Percentiles rank a stretch among this genome's conserved stretches.
Conservation (phyloP, 192 early-diverging fungal genomes). For the Coemansia sp. region DNA sequence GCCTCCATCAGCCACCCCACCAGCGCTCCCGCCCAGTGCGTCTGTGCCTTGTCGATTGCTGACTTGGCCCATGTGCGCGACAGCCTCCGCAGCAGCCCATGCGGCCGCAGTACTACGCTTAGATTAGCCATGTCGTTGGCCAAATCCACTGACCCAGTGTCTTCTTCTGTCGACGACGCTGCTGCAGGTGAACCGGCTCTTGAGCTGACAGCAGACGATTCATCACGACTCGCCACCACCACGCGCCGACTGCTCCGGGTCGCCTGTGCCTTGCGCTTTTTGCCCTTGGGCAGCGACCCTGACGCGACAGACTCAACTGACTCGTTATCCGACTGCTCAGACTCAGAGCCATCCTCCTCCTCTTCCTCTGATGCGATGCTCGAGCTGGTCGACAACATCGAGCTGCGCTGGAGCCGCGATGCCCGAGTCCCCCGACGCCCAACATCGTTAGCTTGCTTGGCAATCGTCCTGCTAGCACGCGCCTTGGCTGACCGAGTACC, state of each 20-base stretch:
- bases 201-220: slow-evolving; percentile 11
- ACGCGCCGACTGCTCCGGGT: not conserved
- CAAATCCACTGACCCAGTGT: not conserved
- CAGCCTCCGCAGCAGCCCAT: slow-evolving; percentile 29
- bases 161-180: slow-evolving; percentile 5
- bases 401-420: slow-evolving; percentile 10
- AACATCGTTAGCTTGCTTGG: not conserved
- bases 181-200: slow-evolving; percentile 12
- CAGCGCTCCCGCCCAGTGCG: slow-evolving; percentile 30
- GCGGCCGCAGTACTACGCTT: slow-evolving; percentile 4
- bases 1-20: slow-evolving; percentile 48
- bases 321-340: not conserved
- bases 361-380: slow-evolving; percentile 15
- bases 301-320: slow-evolving; percentile 23
- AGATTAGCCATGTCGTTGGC: not conserved
- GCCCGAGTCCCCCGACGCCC: not conserved
- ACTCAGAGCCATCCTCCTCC: not conserved
- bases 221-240: not conserved
- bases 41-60: slow-evolving; percentile 2
- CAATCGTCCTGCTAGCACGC: not conserved
- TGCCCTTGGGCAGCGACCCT: slow-evolving; percentile 4
- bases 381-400: slow-evolving; percentile 24
- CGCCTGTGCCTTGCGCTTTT: not conserved
- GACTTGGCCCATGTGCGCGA: slow-evolving; percentile 29
- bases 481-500: not conserved